Percentiles rank a stretch among this genome's conserved stretches.
Conservation (phyloP, 495 filamentous ascomycete genomes). For the Glarea lozoyensis region DNA sequence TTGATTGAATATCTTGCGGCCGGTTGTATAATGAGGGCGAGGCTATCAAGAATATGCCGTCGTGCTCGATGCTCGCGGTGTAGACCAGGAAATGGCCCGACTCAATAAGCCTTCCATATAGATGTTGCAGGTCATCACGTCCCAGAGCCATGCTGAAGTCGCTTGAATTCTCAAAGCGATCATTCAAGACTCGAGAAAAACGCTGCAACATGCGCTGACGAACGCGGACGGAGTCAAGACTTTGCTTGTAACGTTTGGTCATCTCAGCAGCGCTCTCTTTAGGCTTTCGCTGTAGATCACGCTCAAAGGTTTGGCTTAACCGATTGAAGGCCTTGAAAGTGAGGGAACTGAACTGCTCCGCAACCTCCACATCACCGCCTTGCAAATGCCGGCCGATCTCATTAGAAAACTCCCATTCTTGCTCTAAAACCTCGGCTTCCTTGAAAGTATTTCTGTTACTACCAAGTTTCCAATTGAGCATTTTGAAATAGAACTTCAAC, state of each 20-base stretch:
- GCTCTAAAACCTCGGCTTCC: slow-evolving; percentile 92
- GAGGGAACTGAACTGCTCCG: slow-evolving; percentile 94
- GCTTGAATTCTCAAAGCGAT: slow-evolving; percentile 91
- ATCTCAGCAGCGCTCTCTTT: slow-evolving; percentile 81
- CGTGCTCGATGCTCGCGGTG: slow-evolving; percentile 54
- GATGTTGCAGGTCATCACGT: slow-evolving; percentile 52
- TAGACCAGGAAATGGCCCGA: slow-evolving; percentile 82
- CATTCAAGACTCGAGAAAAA: slow-evolving; percentile 78
- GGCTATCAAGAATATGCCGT: slow-evolving; percentile 75
- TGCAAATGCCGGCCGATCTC: slow-evolving; percentile 81
- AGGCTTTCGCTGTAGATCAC: slow-evolving; percentile 71
- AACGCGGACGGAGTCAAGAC: slow-evolving; percentile 89
- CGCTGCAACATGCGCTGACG: slow-evolving; percentile 71
- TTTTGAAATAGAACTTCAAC: slow-evolving; percentile 93
- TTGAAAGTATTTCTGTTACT: slow-evolving; percentile 99
- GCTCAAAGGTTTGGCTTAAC: slow-evolving; percentile 83
- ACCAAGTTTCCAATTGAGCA: slow-evolving; percentile 93
- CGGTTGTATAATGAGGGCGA: slow-evolving; percentile 68
- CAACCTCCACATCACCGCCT: slow-evolving; percentile 91
- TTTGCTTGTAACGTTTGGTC: slow-evolving; percentile 93
- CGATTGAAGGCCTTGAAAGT: slow-evolving; percentile 85
- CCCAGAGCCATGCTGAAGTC: slow-evolving; percentile 79
- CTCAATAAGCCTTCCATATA: slow-evolving; percentile 74
- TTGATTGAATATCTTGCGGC: slow-evolving; percentile 68
- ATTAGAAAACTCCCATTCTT: slow-evolving; percentile 95